phyloP scores from a whole-genome alignment of 805 yeast species.

The Candida nonsorbophila region DNA sequence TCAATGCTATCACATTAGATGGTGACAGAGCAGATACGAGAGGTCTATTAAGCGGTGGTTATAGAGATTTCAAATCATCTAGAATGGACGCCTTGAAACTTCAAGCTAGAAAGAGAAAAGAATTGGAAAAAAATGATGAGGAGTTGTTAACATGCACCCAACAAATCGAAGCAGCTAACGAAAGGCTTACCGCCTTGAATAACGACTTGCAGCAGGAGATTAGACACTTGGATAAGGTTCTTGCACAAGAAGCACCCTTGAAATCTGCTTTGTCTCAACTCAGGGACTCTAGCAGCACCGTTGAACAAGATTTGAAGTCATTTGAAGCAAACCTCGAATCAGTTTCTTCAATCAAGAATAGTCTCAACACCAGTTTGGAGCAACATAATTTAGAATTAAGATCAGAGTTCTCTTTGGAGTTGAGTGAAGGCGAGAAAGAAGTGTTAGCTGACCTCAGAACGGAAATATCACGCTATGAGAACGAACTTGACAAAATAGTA shows the following conservation, averaged over 20 bases:
- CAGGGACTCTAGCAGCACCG: slow-evolving; percentile 33
- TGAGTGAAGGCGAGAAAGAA: slow-evolving; percentile 45
- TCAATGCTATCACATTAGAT: slow-evolving; percentile 81
- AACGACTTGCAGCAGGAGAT: slow-evolving; percentile 34
- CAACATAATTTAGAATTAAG: slow-evolving; percentile 46
- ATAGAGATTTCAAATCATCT: slow-evolving; percentile 59
- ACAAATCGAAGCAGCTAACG: slow-evolving; percentile 42
- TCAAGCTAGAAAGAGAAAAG: slow-evolving; percentile 48
- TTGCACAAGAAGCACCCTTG: slow-evolving; percentile 37
- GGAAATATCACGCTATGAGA: slow-evolving; percentile 34
- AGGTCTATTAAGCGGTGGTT: slow-evolving; percentile 90
- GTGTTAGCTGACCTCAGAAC: slow-evolving; percentile 30
- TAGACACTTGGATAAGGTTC: slow-evolving; percentile 39
- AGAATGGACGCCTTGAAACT: slow-evolving; percentile 65
- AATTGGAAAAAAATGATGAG: slow-evolving; percentile 34
- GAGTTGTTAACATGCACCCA: slow-evolving; percentile 33
- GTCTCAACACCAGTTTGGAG: slow-evolving; percentile 30
- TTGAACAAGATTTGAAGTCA: slow-evolving; percentile 39
- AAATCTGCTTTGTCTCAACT: slow-evolving; percentile 38
- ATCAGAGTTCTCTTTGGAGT: slow-evolving; percentile 48
- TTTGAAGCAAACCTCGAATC: slow-evolving; percentile 30
- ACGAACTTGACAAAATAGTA: slow-evolving; percentile 34
- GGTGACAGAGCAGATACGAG: slow-evolving; percentile 84
- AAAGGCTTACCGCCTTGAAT: slow-evolving; percentile 45
- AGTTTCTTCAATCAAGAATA: slow-evolving; percentile 24